A percentile compares a stretch with the other conserved stretches of the same genome.
Evolutionary conservation across 148 eudicot genomes (phyloP).

Genomic region (Rhododendron griersonianum): DNA sequence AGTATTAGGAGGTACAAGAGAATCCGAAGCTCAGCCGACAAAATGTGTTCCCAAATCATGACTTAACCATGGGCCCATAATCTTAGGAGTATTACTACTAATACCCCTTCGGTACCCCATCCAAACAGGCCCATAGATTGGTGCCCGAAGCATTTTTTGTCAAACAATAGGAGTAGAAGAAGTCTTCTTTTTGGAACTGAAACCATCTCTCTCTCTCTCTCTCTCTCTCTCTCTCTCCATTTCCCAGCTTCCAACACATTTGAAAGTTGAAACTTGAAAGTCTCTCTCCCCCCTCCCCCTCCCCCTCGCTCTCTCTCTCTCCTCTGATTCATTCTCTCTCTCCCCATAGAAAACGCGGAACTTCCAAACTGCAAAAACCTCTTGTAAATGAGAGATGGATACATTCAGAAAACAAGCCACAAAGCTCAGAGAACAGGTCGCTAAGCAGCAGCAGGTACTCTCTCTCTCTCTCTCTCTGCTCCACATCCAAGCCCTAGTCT

Average conservation of each 20-base stretch:
- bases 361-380: neutral
- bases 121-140: too few relatives aligned
- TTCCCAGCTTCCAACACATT: neutral
- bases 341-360: neutral
- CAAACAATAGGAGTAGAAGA: neutral
- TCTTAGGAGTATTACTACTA: too few relatives aligned
- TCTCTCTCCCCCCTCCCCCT: too few relatives aligned
- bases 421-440: conserved; percentile 56
- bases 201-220: too few relatives aligned
- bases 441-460: conserved; percentile 43
- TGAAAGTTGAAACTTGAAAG: neutral
- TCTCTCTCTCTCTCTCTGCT: neutral
- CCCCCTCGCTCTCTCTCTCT: neutral
- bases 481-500: conserved; percentile 15
- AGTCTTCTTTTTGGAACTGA: neutral
- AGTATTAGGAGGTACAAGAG: too few relatives aligned
- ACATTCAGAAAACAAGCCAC: conserved; percentile 58
- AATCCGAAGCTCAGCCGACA: too few relatives aligned
- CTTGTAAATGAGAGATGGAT: conserved; percentile 31
- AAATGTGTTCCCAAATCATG: too few relatives aligned
- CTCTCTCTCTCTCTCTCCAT: neutral
- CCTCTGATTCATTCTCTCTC: neutral
- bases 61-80: too few relatives aligned
- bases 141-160: too few relatives aligned
- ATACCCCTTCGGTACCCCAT: too few relatives aligned